Evolutionary conservation across 768 basidiomycete genomes (phyloP).

Genomic region (Cubamyces lactineus): DNA sequence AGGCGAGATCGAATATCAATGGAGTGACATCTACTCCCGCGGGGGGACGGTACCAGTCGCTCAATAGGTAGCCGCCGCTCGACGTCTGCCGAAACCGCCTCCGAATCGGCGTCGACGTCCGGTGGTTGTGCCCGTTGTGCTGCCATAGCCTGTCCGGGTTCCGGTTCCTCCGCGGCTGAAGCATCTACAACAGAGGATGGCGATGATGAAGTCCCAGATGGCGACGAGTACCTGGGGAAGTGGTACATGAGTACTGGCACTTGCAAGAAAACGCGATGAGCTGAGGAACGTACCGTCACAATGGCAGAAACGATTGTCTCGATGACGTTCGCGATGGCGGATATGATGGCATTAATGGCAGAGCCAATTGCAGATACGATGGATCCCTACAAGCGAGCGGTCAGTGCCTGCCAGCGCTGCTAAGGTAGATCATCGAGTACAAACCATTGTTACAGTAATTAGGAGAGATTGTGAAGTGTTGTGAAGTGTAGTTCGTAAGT

Average conservation of each 20-base stretch:
- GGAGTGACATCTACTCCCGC: no score
- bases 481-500: neutral
- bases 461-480: no score
- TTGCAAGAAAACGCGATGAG: neutral
- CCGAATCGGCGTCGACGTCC: slow-evolving; percentile 10
- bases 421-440: no score
- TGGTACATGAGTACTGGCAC: no score
- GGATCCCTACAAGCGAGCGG: slow-evolving; percentile 44
- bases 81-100: slow-evolving; percentile 2
- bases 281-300: slow-evolving; percentile 46
- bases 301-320: slow-evolving; percentile 58
- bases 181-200: slow-evolving; percentile 41
- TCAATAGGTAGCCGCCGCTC: slow-evolving; percentile 9
- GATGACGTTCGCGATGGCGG: slow-evolving; percentile 56
- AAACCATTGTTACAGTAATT: slow-evolving; percentile 1
- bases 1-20: neutral
- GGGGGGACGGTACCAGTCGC: neutral
- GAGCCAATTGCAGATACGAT: slow-evolving; percentile 62
- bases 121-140: neutral
- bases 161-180: slow-evolving; percentile 24
- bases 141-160: neutral
- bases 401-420: no score
- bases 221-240: slow-evolving; percentile 54
- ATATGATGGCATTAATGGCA: slow-evolving; percentile 57
- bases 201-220: slow-evolving; percentile 59